Conservation (phyloP, 2,329 filamentous ascomycete genomes). For the Leptographium flavum region DNA sequence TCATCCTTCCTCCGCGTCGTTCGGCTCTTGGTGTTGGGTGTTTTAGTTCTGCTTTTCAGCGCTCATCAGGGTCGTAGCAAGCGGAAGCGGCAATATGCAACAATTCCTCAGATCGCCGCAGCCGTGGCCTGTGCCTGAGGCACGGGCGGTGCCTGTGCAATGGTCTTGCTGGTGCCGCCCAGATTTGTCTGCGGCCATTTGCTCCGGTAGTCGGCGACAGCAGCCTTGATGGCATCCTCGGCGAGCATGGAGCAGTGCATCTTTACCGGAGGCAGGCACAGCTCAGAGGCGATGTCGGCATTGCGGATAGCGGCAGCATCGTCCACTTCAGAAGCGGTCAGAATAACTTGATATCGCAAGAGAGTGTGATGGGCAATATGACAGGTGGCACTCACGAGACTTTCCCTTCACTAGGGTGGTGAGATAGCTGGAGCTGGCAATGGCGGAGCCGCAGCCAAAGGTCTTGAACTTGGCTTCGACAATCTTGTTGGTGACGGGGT, state of each 20-base stretch:
- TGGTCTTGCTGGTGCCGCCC: constrained; percentile 43
- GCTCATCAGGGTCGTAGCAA: neutral
- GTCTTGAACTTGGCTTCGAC: constrained; percentile 97
- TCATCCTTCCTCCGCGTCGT: neutral
- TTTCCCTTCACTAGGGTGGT: constrained; percentile 82
- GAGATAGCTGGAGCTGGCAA: constrained; percentile 86
- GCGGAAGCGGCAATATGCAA: too few species aligned
- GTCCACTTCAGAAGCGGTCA: constrained; percentile 39
- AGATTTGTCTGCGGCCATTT: constrained; percentile 82
- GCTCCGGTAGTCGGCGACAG: constrained; percentile 80
- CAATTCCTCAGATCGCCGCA: constrained; percentile 6
- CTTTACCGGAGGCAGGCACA: constrained; percentile 80
- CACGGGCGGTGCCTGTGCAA: constrained; percentile 5
- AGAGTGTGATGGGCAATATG: too few species aligned
- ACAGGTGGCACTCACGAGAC: constrained; percentile 32
- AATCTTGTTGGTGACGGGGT: constrained; percentile 76
- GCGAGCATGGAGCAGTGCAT: constrained; percentile 87
- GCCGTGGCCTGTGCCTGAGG: constrained; percentile 5
- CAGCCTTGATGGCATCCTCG: constrained; percentile 84
- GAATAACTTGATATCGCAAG: neutral
- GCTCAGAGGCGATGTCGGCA: constrained; percentile 94
- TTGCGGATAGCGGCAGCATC: constrained; percentile 89
- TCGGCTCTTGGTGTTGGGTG: neutral
- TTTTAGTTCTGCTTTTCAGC: neutral
- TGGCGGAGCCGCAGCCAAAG: constrained; percentile 87